These are phyloP conservation scores for Ajuga chamaepitys DNA, from an alignment of 257 asterid species.

Conservation along the genomic window DNA sequence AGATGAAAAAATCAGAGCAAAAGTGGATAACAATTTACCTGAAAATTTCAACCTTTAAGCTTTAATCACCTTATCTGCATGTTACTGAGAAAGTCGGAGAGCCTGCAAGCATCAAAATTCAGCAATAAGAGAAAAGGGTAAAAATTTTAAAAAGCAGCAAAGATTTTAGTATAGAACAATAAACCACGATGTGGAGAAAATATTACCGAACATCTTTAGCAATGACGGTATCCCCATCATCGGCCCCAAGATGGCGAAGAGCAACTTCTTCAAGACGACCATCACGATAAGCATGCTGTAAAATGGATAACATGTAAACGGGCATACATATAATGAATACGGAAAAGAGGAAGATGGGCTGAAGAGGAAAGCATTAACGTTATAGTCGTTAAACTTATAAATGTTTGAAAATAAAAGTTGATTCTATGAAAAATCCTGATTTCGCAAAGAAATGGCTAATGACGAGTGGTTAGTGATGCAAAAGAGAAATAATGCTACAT, in stretches of 20 bases:
- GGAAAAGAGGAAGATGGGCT: background rate
- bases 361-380: background rate
- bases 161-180: background rate
- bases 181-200: background rate
- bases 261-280: slow-evolving; percentile 76
- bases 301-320: slow-evolving; percentile 10
- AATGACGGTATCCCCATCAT: slow-evolving; percentile 55
- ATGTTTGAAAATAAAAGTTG: background rate
- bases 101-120: slow-evolving; percentile 43
- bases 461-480: background rate
- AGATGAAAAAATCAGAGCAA: no score
- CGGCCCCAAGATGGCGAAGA: slow-evolving; percentile 62
- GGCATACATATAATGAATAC: background rate
- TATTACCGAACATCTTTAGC: slow-evolving; percentile 63
- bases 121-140: background rate
- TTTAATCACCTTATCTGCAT: slow-evolving; percentile 55
- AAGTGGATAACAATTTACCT: no score
- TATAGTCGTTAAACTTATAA: background rate
- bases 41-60: slow-evolving; percentile 18
- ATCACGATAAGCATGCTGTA: slow-evolving; percentile 74
- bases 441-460: background rate
- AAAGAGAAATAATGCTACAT: background rate
- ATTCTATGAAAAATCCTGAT: no score
- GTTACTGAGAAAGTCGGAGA: slow-evolving; percentile 59
- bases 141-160: background rate